phyloP scores from a whole-genome alignment of 768 basidiomycete genomes.

The Rhodotorula diobovata region DNA sequence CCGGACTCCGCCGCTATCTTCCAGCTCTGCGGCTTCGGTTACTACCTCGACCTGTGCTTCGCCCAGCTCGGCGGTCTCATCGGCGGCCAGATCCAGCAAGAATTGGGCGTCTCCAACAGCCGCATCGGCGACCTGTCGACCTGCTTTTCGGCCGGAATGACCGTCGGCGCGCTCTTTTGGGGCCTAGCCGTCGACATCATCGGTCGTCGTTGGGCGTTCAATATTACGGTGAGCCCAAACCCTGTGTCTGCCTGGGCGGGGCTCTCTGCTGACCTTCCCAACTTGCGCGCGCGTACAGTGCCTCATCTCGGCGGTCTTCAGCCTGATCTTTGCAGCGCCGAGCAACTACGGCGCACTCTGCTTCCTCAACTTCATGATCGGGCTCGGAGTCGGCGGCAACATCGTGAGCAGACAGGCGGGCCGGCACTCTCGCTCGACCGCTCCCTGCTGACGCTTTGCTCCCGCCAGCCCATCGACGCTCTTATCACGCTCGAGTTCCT shows the following conservation, averaged over 20 bases:
- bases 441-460: neutral
- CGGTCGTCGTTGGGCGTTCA: constrained; percentile 47
- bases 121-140: constrained; percentile 46
- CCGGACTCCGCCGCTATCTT: neutral
- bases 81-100: constrained; percentile 36
- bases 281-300: constrained; percentile 20
- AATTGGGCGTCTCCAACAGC: constrained; percentile 43
- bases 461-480: constrained; percentile 47
- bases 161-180: constrained; percentile 46
- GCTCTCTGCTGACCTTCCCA: neutral
- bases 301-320: constrained; percentile 48
- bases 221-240: constrained; percentile 43
- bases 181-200: constrained; percentile 48
- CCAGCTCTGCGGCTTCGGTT: constrained; percentile 48
- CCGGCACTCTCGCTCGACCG: neutral
- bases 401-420: constrained; percentile 41
- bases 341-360: constrained; percentile 49
- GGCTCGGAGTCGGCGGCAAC: constrained; percentile 48
- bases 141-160: constrained; percentile 45
- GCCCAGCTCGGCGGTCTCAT: constrained; percentile 47
- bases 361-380: constrained; percentile 44
- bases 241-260: too few species aligned
- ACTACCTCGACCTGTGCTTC: constrained; percentile 48
- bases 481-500: constrained; percentile 50
- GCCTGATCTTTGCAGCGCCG: constrained; percentile 47